Conservation (phyloP, 768 basidiomycete genomes). For the Mycena filopes region DNA sequence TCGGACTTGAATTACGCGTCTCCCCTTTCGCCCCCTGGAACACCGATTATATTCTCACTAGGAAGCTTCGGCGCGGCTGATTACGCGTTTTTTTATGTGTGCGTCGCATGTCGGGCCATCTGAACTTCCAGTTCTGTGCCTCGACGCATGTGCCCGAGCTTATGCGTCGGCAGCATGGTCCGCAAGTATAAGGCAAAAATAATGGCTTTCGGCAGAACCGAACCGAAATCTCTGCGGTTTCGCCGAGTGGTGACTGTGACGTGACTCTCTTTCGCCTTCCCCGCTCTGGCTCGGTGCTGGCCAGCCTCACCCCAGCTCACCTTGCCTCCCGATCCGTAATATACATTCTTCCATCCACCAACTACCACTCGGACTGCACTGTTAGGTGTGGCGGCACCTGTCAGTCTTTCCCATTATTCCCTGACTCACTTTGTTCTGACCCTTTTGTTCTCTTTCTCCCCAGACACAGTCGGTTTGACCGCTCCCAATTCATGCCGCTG, state of each 20-base stretch:
- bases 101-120: background rate
- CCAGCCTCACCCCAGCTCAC: constrained; percentile 9
- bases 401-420: background rate
- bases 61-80: background rate
- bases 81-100: constrained; percentile 1
- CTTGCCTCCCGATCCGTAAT: constrained; percentile 6
- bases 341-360: constrained; percentile 12
- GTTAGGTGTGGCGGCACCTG: constrained; percentile 28
- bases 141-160: constrained; percentile 4
- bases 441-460: constrained; percentile 6
- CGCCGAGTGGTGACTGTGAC: constrained; percentile 8
- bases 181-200: background rate
- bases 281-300: constrained; percentile 17
- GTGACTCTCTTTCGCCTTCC: constrained; percentile 11
- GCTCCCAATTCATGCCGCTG: constrained; percentile 20
- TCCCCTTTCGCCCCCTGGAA: background rate
- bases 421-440: constrained; percentile 31
- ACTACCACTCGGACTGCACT: constrained; percentile 1
- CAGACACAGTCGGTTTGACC: constrained; percentile 28
- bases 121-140: background rate
- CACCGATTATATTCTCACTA: background rate
- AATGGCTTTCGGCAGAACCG: constrained; percentile 1
- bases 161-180: background rate
- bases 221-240: background rate
- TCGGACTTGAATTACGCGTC: no score